Evolutionary conservation across 2,329 filamentous ascomycete genomes (phyloP).

Genomic region (Cladobotryum mycophilum): DNA sequence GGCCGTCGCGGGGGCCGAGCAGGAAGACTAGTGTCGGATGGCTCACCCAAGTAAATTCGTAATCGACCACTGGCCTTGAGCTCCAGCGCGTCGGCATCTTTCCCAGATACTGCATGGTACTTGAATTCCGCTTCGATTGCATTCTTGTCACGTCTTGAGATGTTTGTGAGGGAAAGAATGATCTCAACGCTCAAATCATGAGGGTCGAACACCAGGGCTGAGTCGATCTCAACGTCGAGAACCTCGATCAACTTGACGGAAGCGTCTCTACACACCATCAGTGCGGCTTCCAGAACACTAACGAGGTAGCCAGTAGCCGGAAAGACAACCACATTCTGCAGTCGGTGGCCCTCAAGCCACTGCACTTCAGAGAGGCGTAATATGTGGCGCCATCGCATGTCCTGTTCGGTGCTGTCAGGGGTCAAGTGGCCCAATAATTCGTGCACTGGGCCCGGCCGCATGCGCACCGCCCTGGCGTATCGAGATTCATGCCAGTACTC

Average conservation of each 20-base stretch:
- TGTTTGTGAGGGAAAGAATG: not conserved
- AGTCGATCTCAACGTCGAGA: conserved; percentile 1
- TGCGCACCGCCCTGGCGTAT: not conserved
- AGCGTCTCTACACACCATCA: not conserved
- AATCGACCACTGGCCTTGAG: not conserved
- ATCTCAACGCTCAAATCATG: not conserved
- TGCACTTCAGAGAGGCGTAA: too few species aligned
- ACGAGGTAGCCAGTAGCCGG: too few species aligned
- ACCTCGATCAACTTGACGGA: conserved; percentile 3
- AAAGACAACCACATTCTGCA: too few species aligned
- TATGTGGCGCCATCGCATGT: too few species aligned
- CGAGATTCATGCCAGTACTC: not conserved
- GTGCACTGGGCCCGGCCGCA: conserved; percentile 16
- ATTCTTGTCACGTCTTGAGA: too few species aligned
- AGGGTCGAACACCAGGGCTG: conserved; percentile 1
- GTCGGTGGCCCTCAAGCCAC: too few species aligned
- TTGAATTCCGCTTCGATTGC: not conserved
- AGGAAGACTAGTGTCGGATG: conserved; percentile 9
- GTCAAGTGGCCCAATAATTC: conserved; percentile 30
- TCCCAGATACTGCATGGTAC: not conserved
- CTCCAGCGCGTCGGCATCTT: not conserved
- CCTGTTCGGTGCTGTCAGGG: too few species aligned
- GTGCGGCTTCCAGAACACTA: too few species aligned
- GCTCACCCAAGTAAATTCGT: not conserved
- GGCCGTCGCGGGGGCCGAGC: not conserved